Percentiles rank a stretch among this genome's conserved stretches.
Evolutionary conservation across 2,329 filamentous ascomycete species (phyloP).

Genomic region (Diaporthe caulivora): DNA sequence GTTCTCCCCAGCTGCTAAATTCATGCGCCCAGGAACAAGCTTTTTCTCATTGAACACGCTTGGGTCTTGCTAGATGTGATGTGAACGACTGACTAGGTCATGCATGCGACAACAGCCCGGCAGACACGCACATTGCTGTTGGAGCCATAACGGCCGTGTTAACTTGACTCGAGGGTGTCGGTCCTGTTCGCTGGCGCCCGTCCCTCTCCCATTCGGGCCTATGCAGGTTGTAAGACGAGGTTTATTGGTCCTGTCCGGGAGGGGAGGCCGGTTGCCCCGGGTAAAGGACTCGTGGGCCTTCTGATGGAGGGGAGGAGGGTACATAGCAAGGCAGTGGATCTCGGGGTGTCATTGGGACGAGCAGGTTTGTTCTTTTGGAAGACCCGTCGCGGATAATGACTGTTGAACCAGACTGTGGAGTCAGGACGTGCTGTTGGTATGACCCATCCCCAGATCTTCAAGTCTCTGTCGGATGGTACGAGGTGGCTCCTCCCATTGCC

Average conservation of each 20-base stretch:
- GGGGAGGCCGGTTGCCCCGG: background rate
- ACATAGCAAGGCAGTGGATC: background rate
- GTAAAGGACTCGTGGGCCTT: background rate
- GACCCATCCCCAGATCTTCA: no score
- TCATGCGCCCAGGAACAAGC: background rate
- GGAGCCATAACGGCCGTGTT: no score
- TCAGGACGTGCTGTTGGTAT: no score
- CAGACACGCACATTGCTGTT: background rate
- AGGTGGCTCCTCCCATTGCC: no score
- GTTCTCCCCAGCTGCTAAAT: background rate
- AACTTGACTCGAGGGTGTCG: background rate
- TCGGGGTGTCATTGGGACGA: background rate
- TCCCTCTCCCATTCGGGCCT: no score
- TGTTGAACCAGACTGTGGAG: no score
- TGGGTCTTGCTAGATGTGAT: no score
- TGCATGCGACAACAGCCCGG: no score
- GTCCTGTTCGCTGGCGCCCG: no score
- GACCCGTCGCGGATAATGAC: background rate
- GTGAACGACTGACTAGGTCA: no score
- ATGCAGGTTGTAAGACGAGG: background rate
- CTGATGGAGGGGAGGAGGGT: background rate
- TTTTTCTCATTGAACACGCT: background rate
- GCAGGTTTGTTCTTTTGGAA: background rate
- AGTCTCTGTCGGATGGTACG: no score
- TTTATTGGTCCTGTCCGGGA: background rate